Evolutionary conservation across 257 asterid species (phyloP), one percentile per base, ranked within the genome.

Genomic region (Knoxia roxburghii): DNA sequence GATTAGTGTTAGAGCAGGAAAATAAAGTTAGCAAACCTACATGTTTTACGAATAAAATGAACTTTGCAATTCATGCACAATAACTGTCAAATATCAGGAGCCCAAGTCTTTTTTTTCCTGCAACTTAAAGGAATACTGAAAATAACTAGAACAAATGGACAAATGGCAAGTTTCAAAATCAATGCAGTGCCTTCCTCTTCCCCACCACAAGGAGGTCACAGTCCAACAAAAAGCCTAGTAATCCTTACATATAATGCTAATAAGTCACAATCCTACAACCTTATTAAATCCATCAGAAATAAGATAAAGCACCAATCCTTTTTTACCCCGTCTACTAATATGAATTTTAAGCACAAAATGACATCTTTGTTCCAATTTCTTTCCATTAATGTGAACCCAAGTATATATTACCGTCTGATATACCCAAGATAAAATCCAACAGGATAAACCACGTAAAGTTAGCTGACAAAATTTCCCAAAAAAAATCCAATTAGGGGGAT

Each of bases 1-100:
- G 50, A 37, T 50, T 61, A 75, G 56, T n/a, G 62, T 57, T 58
- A 70, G 59, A 49, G 32, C 63, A 58, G 46, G 46, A 20, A 30
- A 29, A 18, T 18, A 26, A 40, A 29, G 26, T 35, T 27, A 29
- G 24, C 37, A 23, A 11, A 14, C 6, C 1, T 68, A 10, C 30
- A 7, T 10, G 9, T 27, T 57, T 32, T 37, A 3, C 41, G 4
- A 37, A 4, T 3, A 37, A 37, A 3, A 37, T 37, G 41, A 37
- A 37, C 41, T 41, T 10, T 48, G 7, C 4, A 45, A 58, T 23
- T 15, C 64, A 27, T 55, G 27, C n/a, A 35, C 7, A 41, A 52
- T n/a, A 58, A 46, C 41, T 29, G 41, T 30, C 62, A 56, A 56
- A 29, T 24, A 29, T 0, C 37, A 26, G 6, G 27, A 55, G 23